Percentiles rank a stretch among this genome's conserved stretches.
phyloP scores from a whole-genome alignment of 2,329 filamentous ascomycete species.

The Penicillium sp. region DNA sequence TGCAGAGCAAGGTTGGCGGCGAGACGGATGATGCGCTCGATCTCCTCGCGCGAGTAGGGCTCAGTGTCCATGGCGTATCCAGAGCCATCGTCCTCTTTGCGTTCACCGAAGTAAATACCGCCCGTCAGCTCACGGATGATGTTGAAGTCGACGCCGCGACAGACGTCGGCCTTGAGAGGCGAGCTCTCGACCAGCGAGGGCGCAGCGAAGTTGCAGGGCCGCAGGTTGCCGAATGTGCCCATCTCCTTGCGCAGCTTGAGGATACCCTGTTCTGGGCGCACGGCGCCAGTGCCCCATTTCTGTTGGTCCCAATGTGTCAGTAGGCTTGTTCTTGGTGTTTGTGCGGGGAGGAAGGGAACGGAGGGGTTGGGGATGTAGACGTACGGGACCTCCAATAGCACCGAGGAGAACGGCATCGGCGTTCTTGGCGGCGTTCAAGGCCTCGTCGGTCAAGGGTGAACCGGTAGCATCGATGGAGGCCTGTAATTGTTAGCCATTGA shows the following conservation, averaged over 20 bases:
- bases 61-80: constrained; percentile 80
- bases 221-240: constrained; percentile 89
- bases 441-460: constrained; percentile 74
- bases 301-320: constrained; percentile 24
- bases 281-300: constrained; percentile 87
- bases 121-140: constrained; percentile 89
- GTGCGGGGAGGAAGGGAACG: background rate
- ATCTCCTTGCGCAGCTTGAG: constrained; percentile 90
- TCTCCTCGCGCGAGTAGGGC: constrained; percentile 78
- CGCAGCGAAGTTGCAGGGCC: constrained; percentile 92
- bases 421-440: constrained; percentile 75
- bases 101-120: constrained; percentile 92
- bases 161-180: constrained; percentile 81
- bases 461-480: constrained; percentile 83
- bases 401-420: constrained; percentile 90
- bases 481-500: constrained; percentile 45
- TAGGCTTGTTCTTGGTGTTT: background rate
- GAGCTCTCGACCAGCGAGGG: constrained; percentile 79
- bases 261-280: constrained; percentile 90
- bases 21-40: constrained; percentile 82
- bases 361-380: constrained; percentile 18
- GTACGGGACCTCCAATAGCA: constrained; percentile 84
- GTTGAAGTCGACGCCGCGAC: constrained; percentile 84
- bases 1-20: constrained; percentile 77
- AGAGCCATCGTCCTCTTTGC: constrained; percentile 71